Evolutionary conservation across 108 stramenopile species (phyloP).

Genomic region (Bacterosira constricta): DNA sequence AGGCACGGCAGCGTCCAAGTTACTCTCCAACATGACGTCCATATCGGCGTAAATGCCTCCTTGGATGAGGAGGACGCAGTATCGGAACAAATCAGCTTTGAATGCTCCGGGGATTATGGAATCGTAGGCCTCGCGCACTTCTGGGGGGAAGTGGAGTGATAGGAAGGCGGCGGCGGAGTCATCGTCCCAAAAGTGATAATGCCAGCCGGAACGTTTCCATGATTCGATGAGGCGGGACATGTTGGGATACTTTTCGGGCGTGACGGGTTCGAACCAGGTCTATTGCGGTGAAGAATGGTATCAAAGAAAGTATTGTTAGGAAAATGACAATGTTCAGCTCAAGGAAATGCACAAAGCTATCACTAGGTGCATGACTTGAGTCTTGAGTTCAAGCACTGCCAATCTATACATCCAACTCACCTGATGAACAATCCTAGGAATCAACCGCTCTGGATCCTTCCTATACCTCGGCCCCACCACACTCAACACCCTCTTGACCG

Average conservation of each 20-base stretch:
- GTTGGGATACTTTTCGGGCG: slow-evolving; percentile 68
- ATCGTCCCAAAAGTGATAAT: slow-evolving; percentile 68
- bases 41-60: slow-evolving; percentile 75
- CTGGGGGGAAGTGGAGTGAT: slow-evolving; percentile 60
- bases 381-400: too few relatives aligned
- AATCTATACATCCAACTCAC: too few relatives aligned
- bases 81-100: slow-evolving; percentile 75
- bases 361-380: background rate
- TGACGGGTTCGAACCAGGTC: slow-evolving; percentile 73
- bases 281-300: slow-evolving; percentile 7
- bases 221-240: slow-evolving; percentile 66
- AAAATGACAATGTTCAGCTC: background rate
- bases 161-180: slow-evolving; percentile 56
- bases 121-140: slow-evolving; percentile 66
- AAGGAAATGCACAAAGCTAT: background rate
- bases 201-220: slow-evolving; percentile 65
- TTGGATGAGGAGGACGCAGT: slow-evolving; percentile 67
- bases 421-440: slow-evolving; percentile 69
- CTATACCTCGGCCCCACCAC: slow-evolving; percentile 33
- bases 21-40: slow-evolving; percentile 67
- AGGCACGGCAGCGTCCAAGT: slow-evolving; percentile 58
- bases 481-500: slow-evolving; percentile 58
- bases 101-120: slow-evolving; percentile 53
- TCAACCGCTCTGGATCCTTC: slow-evolving; percentile 46
- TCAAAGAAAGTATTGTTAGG: background rate